These are phyloP conservation scores for Phylloporus rhodoxanthus DNA, from an alignment of 768 basidiomycete species.

Conservation along the genomic window DNA sequence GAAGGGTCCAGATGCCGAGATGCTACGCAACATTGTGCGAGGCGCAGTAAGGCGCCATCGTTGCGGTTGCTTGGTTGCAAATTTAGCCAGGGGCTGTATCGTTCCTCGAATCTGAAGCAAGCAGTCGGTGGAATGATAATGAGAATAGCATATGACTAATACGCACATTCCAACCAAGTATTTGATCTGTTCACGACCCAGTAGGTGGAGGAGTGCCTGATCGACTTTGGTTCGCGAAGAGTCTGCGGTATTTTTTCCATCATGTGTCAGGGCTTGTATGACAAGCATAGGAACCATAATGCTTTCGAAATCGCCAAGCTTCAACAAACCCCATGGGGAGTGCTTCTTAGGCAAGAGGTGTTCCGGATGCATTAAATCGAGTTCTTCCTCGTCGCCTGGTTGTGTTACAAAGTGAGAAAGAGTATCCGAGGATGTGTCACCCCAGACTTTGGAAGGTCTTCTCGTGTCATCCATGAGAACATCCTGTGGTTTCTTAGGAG, in stretches of 20 bases:
- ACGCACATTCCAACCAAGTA: slow-evolving; percentile 38
- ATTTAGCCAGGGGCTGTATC: slow-evolving; percentile 41
- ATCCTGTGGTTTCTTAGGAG: slow-evolving; percentile 19
- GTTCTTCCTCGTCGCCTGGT: slow-evolving; percentile 20
- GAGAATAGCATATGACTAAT: background rate
- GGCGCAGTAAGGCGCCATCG: slow-evolving; percentile 34
- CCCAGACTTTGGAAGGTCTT: slow-evolving; percentile 20
- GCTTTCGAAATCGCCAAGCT: slow-evolving; percentile 38
- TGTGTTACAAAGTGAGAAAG: slow-evolving; percentile 17
- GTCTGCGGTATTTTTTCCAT: slow-evolving; percentile 19
- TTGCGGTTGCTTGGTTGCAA: slow-evolving; percentile 30
- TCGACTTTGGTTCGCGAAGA: slow-evolving; percentile 20
- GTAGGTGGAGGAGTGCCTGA: slow-evolving; percentile 28
- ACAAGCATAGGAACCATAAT: slow-evolving; percentile 42
- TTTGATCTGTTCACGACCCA: slow-evolving; percentile 32
- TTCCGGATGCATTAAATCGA: slow-evolving; percentile 30
- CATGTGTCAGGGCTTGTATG: slow-evolving; percentile 37
- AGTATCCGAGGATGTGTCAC: slow-evolving; percentile 7
- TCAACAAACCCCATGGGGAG: slow-evolving; percentile 37
- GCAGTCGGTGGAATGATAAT: background rate
- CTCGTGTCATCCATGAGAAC: slow-evolving; percentile 19
- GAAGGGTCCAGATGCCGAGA: slow-evolving; percentile 38
- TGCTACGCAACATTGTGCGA: slow-evolving; percentile 43
- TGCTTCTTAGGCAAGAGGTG: slow-evolving; percentile 33
- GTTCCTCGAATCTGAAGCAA: slow-evolving; percentile 35